Percentiles rank a stretch among this genome's conserved stretches.
Conservation (phyloP, 768 basidiomycete genomes). For the Termitomyces sp. region DNA sequence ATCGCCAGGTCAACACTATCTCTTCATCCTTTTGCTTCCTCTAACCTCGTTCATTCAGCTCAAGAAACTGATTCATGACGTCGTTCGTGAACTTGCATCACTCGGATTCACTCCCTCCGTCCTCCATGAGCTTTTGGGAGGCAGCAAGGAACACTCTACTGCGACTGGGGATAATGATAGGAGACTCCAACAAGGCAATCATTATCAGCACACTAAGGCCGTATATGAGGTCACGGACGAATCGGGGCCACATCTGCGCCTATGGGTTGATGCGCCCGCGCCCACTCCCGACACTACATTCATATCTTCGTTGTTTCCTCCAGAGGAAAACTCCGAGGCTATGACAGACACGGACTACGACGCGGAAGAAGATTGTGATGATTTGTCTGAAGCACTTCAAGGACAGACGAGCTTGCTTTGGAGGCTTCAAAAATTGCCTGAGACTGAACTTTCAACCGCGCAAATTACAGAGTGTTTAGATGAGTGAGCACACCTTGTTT, state of each 20-base stretch:
- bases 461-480: slow-evolving; percentile 8
- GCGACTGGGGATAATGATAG: slow-evolving; percentile 23
- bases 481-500: slow-evolving; percentile 9
- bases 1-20: slow-evolving; percentile 57
- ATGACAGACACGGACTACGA: slow-evolving; percentile 11
- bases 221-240: slow-evolving; percentile 57
- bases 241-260: slow-evolving; percentile 53
- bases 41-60: slow-evolving; percentile 46
- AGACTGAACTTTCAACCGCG: slow-evolving; percentile 1
- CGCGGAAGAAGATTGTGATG: slow-evolving; percentile 9
- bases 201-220: slow-evolving; percentile 28
- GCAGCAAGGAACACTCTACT: slow-evolving; percentile 10
- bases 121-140: slow-evolving; percentile 41
- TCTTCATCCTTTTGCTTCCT: background rate
- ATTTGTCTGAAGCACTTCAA: background rate
- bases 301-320: slow-evolving; percentile 12
- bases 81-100: slow-evolving; percentile 73
- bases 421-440: slow-evolving; percentile 21
- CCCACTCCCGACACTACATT: slow-evolving; percentile 6
- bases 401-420: slow-evolving; percentile 21
- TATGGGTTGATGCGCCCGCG: slow-evolving; percentile 39
- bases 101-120: slow-evolving; percentile 59
- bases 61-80: slow-evolving; percentile 85
- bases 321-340: slow-evolving; percentile 10
- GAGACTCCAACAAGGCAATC: slow-evolving; percentile 4